Percentiles rank a stretch among this genome's conserved stretches.
These are phyloP conservation scores for Lasiodiplodia theobromae DNA, from an alignment of 2,329 filamentous ascomycete species.

Conservation along the genomic window DNA sequence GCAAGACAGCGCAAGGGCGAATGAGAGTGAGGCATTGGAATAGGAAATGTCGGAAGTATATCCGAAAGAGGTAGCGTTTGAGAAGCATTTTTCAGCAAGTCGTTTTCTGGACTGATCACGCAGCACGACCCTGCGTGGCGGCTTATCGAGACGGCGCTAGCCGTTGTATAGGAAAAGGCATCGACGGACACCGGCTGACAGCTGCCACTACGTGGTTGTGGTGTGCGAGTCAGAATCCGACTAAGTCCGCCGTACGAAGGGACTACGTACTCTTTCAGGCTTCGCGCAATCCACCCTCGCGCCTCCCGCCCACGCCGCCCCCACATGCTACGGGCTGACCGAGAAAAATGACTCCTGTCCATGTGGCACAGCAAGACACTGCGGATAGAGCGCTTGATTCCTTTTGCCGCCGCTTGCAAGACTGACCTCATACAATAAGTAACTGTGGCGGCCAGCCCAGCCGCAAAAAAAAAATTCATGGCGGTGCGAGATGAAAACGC, in stretches of 20 bases:
- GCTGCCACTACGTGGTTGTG: neutral
- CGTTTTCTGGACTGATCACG: neutral
- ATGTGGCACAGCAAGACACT: constrained; percentile 12
- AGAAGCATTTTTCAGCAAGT: neutral
- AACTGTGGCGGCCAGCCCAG: neutral
- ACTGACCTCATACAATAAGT: neutral
- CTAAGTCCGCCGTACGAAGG: neutral
- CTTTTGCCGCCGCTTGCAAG: neutral
- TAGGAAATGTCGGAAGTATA: neutral
- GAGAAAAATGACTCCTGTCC: neutral
- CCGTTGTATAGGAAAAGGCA: neutral
- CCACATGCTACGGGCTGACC: constrained; percentile 3
- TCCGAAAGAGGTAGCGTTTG: neutral
- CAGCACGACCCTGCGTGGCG: neutral
- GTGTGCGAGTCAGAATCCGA: constrained; percentile 6
- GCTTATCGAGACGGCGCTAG: neutral
- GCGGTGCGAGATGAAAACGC: neutral
- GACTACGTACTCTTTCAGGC: neutral
- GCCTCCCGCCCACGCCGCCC: neutral
- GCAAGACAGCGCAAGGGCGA: neutral
- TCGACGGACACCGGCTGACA: neutral
- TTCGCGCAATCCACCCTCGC: constrained; percentile 1
- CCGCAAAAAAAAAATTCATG: neutral
- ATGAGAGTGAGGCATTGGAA: neutral
- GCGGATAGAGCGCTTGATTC: neutral